Percentiles rank a stretch among this genome's conserved stretches.
These are phyloP conservation scores for Colletotrichum sp. DNA, from an alignment of 2,329 filamentous ascomycete genomes.

Conservation along the genomic window DNA sequence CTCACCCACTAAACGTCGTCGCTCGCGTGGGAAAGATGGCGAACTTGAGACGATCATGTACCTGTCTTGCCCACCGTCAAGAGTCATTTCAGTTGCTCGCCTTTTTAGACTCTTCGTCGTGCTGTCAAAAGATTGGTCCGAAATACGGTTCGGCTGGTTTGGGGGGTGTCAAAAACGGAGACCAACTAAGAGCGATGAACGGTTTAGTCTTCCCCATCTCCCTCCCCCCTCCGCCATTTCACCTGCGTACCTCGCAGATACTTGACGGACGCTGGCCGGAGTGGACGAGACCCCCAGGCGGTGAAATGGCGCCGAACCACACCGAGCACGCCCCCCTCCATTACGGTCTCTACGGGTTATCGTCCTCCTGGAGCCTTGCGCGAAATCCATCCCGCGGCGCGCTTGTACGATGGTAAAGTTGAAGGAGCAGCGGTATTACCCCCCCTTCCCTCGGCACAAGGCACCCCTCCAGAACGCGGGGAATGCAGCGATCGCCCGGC, in stretches of 20 bases:
- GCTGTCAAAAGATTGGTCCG: background rate
- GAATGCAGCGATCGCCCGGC: constrained; percentile 12
- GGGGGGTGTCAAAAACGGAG: background rate
- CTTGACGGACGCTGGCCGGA: background rate
- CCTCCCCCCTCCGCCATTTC: background rate
- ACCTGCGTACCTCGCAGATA: background rate
- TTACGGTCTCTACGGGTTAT: constrained; percentile 6
- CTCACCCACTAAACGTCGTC: background rate
- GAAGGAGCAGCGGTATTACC: background rate
- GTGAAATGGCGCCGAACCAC: constrained; percentile 19
- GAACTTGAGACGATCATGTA: constrained; percentile 10
- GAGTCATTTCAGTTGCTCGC: background rate
- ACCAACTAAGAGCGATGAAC: background rate
- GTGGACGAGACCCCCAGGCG: background rate
- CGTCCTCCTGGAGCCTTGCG: constrained; percentile 3
- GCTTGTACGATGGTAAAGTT: background rate
- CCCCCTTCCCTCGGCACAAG: background rate
- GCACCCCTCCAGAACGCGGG: background rate
- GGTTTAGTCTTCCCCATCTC: background rate
- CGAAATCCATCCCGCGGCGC: background rate
- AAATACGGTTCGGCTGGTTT: background rate
- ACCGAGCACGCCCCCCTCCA: constrained; percentile 19
- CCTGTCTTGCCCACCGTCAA: background rate
- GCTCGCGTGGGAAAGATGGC: background rate
- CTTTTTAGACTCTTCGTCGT: background rate